phyloP scores from a whole-genome alignment of 768 basidiomycete species.

The Naganishia randhawae region DNA sequence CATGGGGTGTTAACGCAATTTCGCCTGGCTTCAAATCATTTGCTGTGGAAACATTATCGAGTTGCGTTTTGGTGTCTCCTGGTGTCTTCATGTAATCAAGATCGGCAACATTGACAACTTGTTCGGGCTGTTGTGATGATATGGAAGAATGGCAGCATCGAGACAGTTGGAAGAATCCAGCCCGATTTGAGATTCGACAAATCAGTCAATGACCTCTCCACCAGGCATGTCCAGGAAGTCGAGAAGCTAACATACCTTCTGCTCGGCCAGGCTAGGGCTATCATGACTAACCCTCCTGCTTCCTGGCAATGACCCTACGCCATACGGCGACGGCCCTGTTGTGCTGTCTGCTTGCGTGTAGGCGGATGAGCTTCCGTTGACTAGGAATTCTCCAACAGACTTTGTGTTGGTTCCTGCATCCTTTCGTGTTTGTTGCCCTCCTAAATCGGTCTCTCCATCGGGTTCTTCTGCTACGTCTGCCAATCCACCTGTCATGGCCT shows the following conservation, averaged over 20 bases:
- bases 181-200: background rate
- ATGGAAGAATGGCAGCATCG: background rate
- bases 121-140: slow-evolving; percentile 7
- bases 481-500: slow-evolving; percentile 14
- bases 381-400: background rate
- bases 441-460: slow-evolving; percentile 26
- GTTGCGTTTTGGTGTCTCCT: background rate
- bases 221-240: background rate
- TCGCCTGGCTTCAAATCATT: slow-evolving; percentile 14
- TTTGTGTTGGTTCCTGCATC: too few species aligned
- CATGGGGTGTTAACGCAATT: slow-evolving; percentile 14
- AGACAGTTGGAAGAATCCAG: background rate
- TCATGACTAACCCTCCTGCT: slow-evolving; percentile 20
- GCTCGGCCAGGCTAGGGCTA: too few species aligned
- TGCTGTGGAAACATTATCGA: background rate
- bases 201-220: background rate
- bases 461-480: slow-evolving; percentile 28
- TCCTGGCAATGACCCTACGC: background rate
- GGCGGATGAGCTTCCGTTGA: background rate
- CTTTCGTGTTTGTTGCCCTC: slow-evolving; percentile 3
- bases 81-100: slow-evolving; percentile 16
- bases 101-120: slow-evolving; percentile 22
- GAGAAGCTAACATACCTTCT: slow-evolving; percentile 4
- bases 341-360: background rate
- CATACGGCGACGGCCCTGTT: slow-evolving; percentile 7